Base-by-base conservation (phyloP, 2,329 filamentous ascomycete species). In the Cryphonectria parasitica region DNA sequence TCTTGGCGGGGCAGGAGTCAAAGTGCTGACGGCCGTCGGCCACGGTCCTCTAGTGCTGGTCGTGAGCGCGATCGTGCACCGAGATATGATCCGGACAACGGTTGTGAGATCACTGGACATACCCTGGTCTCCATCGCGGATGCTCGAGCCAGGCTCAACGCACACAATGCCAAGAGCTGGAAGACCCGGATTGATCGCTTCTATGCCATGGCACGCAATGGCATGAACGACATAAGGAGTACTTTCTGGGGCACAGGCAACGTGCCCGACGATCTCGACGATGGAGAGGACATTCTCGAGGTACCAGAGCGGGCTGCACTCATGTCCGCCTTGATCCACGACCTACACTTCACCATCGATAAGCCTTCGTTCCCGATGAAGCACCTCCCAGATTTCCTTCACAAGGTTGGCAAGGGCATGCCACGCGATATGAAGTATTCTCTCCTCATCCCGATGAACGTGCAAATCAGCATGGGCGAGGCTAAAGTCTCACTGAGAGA, bases 401-500 rank as follows among this genome's bases (percentile, higher is more conserved):
- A 98, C 77, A 89, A 89, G 64, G 91, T 98, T 70, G 96, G 96
- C n/a, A 99, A 99, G 82, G 96, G 96, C 0, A 97, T 99, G 89
- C 96, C 96, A 0, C 86, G 89, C 73, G 91, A 97, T 76, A 99
- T 94, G 88, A 85, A 95, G 77, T 99, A 98, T 79, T 90, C 94
- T 13, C 85, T 99, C 28, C 86, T 99, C 25, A 85, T 99, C 15
- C 97, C 96, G 0, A 94, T 98, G 90, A 92, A 92, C 79, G 86
- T 99, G 2, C 90, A 94, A 74, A 87, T 99, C 73, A 92, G 92
- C 72, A 95, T 98, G 90, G 92, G 94, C 65, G 96, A 99, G 80
- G 93, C 91, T 13, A 90, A 92, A 72, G 87, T 97, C n/a, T 91
- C 91, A 19, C 83, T 99, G 31, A 89, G 96, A 74, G 96, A 99